Evolutionary conservation across 371 early-diverging fungal genomes (phyloP).

Genomic region (Haplosporangium sp.): DNA sequence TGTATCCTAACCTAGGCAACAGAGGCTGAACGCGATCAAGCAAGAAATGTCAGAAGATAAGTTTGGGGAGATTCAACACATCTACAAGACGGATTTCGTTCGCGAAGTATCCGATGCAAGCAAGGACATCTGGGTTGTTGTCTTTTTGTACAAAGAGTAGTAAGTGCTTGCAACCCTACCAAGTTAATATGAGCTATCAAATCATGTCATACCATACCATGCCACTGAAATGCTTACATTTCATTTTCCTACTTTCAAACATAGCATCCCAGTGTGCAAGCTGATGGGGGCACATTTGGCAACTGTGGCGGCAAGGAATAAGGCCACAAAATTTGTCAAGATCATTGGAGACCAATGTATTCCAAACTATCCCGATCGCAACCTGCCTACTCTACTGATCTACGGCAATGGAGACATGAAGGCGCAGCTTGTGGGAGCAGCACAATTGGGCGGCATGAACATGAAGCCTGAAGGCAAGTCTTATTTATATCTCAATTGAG

Average conservation of each 20-base stretch:
- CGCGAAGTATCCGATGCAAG: slow-evolving; percentile 92
- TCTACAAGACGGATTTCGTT: slow-evolving; percentile 93
- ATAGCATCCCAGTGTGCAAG: slow-evolving; percentile 81
- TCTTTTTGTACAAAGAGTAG: slow-evolving; percentile 80
- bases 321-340: slow-evolving; percentile 91
- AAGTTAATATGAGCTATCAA: no score
- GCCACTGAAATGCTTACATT: slow-evolving; percentile 7
- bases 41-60: slow-evolving; percentile 58
- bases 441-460: slow-evolving; percentile 83
- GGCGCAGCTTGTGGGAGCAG: slow-evolving; percentile 85
- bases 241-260: slow-evolving; percentile 10
- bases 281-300: slow-evolving; percentile 82
- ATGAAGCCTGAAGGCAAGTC: slow-evolving; percentile 73
- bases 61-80: slow-evolving; percentile 86
- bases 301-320: slow-evolving; percentile 84
- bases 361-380: slow-evolving; percentile 92
- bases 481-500: no score
- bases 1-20: slow-evolving; percentile 59
- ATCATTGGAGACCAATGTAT: slow-evolving; percentile 94
- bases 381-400: slow-evolving; percentile 90
- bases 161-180: slow-evolving; percentile 40
- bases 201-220: not conserved
- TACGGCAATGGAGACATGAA: slow-evolving; percentile 90
- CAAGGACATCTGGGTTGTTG: slow-evolving; percentile 80
- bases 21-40: slow-evolving; percentile 67